These are phyloP conservation scores for Suillus ampliporus DNA, from an alignment of 768 basidiomycete species.

Conservation along the genomic window DNA sequence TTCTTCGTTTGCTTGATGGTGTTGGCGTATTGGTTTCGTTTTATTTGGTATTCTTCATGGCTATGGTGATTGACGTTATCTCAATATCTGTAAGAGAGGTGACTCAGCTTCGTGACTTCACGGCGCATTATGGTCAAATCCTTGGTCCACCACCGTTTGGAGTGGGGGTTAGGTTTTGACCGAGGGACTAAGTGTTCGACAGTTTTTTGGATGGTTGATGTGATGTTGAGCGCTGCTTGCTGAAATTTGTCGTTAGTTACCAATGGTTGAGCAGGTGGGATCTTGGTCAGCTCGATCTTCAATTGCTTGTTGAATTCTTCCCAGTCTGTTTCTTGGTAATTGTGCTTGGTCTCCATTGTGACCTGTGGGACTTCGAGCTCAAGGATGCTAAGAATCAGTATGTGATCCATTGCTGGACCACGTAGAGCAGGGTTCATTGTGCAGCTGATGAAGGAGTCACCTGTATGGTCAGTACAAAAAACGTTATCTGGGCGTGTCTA, in stretches of 20 bases:
- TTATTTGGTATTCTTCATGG: not conserved
- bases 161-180: conserved; percentile 18
- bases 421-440: no score
- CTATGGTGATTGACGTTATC: not conserved
- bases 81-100: not conserved
- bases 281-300: not conserved
- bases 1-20: conserved; percentile 19
- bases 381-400: not conserved
- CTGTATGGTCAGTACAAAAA: no score
- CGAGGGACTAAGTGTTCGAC: not conserved
- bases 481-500: no score
- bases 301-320: not conserved
- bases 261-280: conserved; percentile 1
- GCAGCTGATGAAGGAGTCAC: no score
- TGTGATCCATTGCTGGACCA: no score
- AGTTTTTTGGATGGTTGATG: not conserved
- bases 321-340: not conserved
- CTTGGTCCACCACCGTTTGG: conserved; percentile 29
- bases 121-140: conserved; percentile 11
- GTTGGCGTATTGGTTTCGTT: conserved; percentile 17
- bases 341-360: no score
- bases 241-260: not conserved
- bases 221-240: not conserved
- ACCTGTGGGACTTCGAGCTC: no score
- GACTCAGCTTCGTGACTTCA: not conserved